Evolutionary conservation across 768 basidiomycete genomes (phyloP).

Genomic region (Boletus vinaceobasis): DNA sequence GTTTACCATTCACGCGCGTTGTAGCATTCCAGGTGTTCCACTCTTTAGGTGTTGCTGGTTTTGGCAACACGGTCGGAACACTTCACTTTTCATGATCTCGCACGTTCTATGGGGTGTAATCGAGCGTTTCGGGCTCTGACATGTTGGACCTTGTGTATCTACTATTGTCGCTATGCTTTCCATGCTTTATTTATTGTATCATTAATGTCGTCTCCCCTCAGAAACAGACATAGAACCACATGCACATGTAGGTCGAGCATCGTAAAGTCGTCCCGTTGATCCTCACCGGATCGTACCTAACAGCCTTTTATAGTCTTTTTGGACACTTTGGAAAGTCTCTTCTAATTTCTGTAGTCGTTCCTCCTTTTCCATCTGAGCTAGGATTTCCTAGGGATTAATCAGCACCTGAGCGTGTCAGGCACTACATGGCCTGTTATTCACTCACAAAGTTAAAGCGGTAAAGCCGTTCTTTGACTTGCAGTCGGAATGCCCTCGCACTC

Average conservation of each 20-base stretch:
- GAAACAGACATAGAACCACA: not conserved
- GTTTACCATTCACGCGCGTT: slow-evolving; percentile 79
- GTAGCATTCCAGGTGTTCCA: slow-evolving; percentile 52
- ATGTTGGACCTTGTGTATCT: slow-evolving; percentile 17
- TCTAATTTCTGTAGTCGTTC: slow-evolving; percentile 88
- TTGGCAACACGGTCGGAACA: slow-evolving; percentile 61
- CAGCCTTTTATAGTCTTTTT: slow-evolving; percentile 82
- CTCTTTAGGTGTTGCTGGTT: slow-evolving; percentile 61
- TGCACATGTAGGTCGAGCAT: slow-evolving; percentile 13
- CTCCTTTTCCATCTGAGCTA: slow-evolving; percentile 82
- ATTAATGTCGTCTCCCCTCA: slow-evolving; percentile 6
- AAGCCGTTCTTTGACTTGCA: slow-evolving; percentile 93
- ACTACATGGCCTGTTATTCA: slow-evolving; percentile 5
- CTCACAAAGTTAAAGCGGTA: slow-evolving; percentile 94
- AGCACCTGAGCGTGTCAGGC: not conserved
- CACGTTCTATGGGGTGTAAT: not conserved
- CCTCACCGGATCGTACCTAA: slow-evolving; percentile 45
- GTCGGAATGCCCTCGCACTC: slow-evolving; percentile 62
- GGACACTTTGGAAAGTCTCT: slow-evolving; percentile 87
- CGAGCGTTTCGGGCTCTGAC: not conserved
- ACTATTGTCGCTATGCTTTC: slow-evolving; percentile 11
- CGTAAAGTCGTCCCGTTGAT: not conserved
- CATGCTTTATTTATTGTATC: slow-evolving; percentile 25
- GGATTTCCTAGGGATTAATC: slow-evolving; percentile 60
- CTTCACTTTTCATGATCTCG: slow-evolving; percentile 25